phyloP scores from a whole-genome alignment of 352 stramenopile species.

The Pythium coloratum region DNA sequence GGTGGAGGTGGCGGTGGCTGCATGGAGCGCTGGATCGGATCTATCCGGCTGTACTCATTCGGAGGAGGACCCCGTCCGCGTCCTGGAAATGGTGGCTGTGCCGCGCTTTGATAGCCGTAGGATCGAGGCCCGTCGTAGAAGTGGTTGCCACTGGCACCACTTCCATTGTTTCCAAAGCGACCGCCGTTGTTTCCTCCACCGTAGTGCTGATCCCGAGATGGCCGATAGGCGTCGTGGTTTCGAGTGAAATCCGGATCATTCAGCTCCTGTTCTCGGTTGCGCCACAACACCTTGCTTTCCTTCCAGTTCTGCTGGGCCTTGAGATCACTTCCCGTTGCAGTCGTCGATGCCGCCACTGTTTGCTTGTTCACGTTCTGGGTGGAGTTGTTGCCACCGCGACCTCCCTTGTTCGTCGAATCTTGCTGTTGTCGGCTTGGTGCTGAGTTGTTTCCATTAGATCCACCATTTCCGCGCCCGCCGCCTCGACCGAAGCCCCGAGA shows the following conservation, averaged over 20 bases:
- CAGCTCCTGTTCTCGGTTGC: constrained; percentile 93
- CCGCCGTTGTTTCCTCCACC: constrained; percentile 3
- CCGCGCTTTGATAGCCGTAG: constrained; percentile 15
- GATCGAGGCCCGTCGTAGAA: constrained; percentile 23
- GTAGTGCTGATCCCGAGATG: constrained; percentile 27
- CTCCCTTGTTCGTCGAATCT: neutral
- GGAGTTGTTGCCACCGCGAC: neutral
- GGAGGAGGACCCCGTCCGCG: constrained; percentile 8
- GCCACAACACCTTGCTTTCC: constrained; percentile 91
- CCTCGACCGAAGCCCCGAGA: constrained; percentile 27
- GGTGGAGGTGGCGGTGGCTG: constrained; percentile 16
- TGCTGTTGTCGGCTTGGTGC: constrained; percentile 4
- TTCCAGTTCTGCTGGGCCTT: constrained; percentile 69
- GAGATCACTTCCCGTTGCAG: constrained; percentile 4
- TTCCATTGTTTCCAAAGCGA: constrained; percentile 8
- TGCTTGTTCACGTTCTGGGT: neutral
- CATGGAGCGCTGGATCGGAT: constrained; percentile 10
- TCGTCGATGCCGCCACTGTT: neutral
- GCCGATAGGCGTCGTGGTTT: constrained; percentile 69
- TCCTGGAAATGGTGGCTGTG: constrained; percentile 15
- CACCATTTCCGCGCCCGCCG: constrained; percentile 5
- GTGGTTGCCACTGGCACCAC: constrained; percentile 7
- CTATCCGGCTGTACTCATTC: constrained; percentile 28
- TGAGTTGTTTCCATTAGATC: neutral
- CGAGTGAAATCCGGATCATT: constrained; percentile 93